Evolutionary conservation across 1,139 yeast genomes (phyloP), one percentile per base, ranked within the genome.

Genomic region (Arxiozyma slooffiae): DNA sequence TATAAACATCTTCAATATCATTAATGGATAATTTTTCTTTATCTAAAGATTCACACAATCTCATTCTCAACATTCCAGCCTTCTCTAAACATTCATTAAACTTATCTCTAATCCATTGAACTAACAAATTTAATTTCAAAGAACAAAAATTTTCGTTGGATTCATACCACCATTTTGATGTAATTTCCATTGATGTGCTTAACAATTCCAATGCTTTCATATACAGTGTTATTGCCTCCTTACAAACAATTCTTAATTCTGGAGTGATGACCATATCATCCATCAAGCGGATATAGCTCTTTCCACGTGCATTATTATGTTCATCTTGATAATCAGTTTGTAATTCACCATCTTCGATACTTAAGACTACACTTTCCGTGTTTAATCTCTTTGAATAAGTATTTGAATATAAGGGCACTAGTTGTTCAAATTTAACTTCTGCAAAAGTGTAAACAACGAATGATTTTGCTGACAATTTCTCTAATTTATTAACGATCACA

Each of bases 391-490:
- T 62, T 34, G 52, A 53, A 17, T 52, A 51, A 14, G 38, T 46
- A 4, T 34, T 38, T 7, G 49, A 50, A 23, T 47, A 51, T 14
- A 81, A 74, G 3, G 96, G 95, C 34, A 85, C 78, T 57, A 89
- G 72, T 67, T 90, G 97, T 48, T 84, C 76, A 61, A 83, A 88
- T 67, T 92, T 92, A 24, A 89, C 90, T 58, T 89, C 96, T 0
- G 97, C 97, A 71, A 85, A 89, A 41, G 89, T 72, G 57, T 83
- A 82, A 22, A 92, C 82, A 0, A 95, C 95, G 64, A 88, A 94
- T 0, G 96, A 88, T 70, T 88, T 88, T 1, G 96, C 88, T 4
- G 96, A 88, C 48, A 88, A 70, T 2, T 81, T 75, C 64, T 90
- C 97, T 53, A 92, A 71, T 50, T 75, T 76, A 47, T 69, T 61